Base-by-base conservation (phyloP, 2,329 filamentous ascomycete genomes). In the Pseudogymnoascus sp. region DNA sequence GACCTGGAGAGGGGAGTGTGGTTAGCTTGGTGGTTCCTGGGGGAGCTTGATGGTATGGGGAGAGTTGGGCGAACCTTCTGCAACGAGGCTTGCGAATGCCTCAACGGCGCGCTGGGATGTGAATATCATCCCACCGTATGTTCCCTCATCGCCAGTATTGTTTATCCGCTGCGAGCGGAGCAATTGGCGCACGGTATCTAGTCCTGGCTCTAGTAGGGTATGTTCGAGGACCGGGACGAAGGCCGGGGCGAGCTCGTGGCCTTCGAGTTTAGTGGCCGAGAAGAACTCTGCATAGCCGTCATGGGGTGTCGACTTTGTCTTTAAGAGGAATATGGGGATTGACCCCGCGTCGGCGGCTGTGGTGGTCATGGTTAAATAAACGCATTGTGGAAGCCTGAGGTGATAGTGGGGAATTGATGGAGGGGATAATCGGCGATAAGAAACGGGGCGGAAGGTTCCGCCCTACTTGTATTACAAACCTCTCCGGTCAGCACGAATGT, bases 51-150 rank as follows among this genome's bases (percentile, higher is more conserved):
- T n/a, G 40, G 19, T 6, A 3, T 8, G 37, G 19, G n/a, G 4
- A n/a, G 19, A 6, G 11, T 5, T 61, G 59, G 6, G 33, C 37
- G 33, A 61, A 47, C 68, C 69, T 33, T 84, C 81, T 13, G 81
- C 76, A 0, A 91, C 80, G 7, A 91, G 76, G 53, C 81, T 78
- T 3, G 83, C 77, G 70, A 95, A 91, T 0, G 88, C 89, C 72
- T 95, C 91, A 2, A 95, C 90, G 0, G 91, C 89, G 59, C 90
- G 82, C 73, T 95, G 91, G 6, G 89, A 93, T 1, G 90, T 95
- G 72, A 95, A 93, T 60, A 95, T 86, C 64, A 93, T 76, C n/a
- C 89, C 90, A 4, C 89, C 89, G 70, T 90, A 93, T 13, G 76
- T 69, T 42, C 74, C 73, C 2, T 72, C 75, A 0, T 70, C 42